These are phyloP conservation scores for Tylopilus plumbeoviolaceoides DNA, from an alignment of 768 basidiomycete genomes.

Conservation along the genomic window DNA sequence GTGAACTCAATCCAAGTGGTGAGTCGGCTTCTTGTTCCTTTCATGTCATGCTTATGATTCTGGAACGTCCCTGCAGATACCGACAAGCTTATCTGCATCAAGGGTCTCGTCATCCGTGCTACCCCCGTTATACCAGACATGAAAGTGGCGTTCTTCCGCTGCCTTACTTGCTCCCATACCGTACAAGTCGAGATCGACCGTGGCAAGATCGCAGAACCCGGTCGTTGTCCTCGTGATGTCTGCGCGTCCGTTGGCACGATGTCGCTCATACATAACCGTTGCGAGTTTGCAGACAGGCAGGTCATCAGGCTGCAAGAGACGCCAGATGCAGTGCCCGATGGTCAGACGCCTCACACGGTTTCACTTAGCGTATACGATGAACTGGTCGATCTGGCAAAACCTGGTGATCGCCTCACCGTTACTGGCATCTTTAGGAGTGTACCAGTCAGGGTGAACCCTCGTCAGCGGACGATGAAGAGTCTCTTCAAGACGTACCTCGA, in stretches of 20 bases:
- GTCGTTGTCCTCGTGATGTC: conserved; percentile 87
- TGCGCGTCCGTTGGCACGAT: conserved; percentile 87
- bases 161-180: conserved; percentile 93
- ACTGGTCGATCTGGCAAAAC: conserved; percentile 93
- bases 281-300: conserved; percentile 94
- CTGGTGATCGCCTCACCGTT: conserved; percentile 87
- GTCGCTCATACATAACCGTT: conserved; percentile 95
- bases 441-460: conserved; percentile 91
- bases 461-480: conserved; percentile 87
- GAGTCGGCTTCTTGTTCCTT: conserved; percentile 12
- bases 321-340: conserved; percentile 95
- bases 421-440: conserved; percentile 95
- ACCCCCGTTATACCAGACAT: conserved; percentile 99
- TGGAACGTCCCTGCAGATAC: conserved; percentile 59
- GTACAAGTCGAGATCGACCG: conserved; percentile 95
- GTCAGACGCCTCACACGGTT: conserved; percentile 97
- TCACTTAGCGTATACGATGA: conserved; percentile 98
- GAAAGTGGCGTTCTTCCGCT: conserved; percentile 98
- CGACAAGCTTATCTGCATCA: conserved; percentile 94
- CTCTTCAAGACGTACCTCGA: conserved; percentile 98
- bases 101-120: conserved; percentile 94
- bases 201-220: conserved; percentile 95
- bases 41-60: background rate
- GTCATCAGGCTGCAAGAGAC: conserved; percentile 96
- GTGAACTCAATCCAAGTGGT: conserved; percentile 93